These are phyloP conservation scores for Gyrodon lividus DNA, from an alignment of 768 basidiomycete species.

Conservation along the genomic window DNA sequence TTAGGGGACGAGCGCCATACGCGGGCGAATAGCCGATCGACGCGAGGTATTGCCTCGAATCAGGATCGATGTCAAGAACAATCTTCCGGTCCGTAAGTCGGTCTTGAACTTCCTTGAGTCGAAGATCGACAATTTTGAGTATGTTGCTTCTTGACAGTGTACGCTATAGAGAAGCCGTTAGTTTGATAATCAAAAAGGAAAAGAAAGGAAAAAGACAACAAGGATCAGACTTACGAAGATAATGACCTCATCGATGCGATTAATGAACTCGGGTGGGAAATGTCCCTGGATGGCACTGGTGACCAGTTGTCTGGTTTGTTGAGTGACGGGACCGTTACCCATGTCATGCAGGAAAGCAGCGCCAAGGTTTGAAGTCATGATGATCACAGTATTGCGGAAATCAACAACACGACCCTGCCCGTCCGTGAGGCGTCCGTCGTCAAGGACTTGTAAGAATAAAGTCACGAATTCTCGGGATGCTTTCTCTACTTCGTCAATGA, in stretches of 20 bases:
- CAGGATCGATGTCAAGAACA: slow-evolving; percentile 70
- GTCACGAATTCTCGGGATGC: slow-evolving; percentile 75
- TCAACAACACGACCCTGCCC: slow-evolving; percentile 88
- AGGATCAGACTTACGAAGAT: slow-evolving; percentile 49
- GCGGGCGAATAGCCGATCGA: slow-evolving; percentile 75
- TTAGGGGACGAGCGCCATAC: slow-evolving; percentile 92
- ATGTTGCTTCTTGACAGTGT: slow-evolving; percentile 75
- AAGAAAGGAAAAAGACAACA: not conserved
- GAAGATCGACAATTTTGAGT: slow-evolving; percentile 83
- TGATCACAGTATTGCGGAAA: slow-evolving; percentile 90
- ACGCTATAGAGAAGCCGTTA: slow-evolving; percentile 51
- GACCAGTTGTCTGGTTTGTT: slow-evolving; percentile 62
- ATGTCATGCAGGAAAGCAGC: slow-evolving; percentile 74
- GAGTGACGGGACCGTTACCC: slow-evolving; percentile 65
- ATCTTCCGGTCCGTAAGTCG: slow-evolving; percentile 82
- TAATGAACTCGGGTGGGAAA: slow-evolving; percentile 92
- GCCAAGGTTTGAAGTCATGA: slow-evolving; percentile 93
- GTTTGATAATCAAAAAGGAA: slow-evolving; percentile 15
- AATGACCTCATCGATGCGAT: slow-evolving; percentile 84
- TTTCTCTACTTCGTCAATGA: slow-evolving; percentile 91
- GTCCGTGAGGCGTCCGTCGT: slow-evolving; percentile 90
- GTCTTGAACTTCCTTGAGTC: slow-evolving; percentile 81
- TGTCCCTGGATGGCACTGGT: slow-evolving; percentile 77
- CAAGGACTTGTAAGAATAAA: slow-evolving; percentile 79
- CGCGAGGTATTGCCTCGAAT: slow-evolving; percentile 71